These are phyloP conservation scores for Wickerhamiella occidentalis DNA, from an alignment of 805 yeast genomes.

Conservation along the genomic window DNA sequence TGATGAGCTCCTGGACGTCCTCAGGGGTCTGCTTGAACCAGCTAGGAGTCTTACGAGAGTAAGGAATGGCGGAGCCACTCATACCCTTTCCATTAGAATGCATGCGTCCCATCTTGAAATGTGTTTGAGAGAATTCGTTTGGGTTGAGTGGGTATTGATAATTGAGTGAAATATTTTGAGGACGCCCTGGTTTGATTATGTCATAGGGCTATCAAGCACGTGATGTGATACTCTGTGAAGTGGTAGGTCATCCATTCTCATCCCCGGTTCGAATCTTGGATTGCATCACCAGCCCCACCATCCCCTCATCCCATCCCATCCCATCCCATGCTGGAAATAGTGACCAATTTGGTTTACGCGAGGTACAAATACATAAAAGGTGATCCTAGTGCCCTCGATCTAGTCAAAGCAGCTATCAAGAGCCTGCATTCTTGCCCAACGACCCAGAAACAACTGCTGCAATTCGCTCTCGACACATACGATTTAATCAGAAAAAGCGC, in stretches of 20 bases:
- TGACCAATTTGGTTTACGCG: not conserved
- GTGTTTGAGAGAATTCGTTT: slow-evolving; percentile 24
- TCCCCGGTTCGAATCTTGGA: no score
- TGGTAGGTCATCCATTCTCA: no score
- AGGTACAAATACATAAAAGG: not conserved
- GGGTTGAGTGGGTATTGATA: not conserved
- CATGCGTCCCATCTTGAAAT: slow-evolving; percentile 86
- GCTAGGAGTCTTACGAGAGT: slow-evolving; percentile 97
- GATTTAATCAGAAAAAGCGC: slow-evolving; percentile 17
- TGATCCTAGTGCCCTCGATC: slow-evolving; percentile 4
- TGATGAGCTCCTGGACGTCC: slow-evolving; percentile 91
- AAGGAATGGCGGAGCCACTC: slow-evolving; percentile 97
- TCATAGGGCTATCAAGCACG: not conserved
- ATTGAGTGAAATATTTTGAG: not conserved
- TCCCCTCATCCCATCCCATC: no score
- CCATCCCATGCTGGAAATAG: not conserved
- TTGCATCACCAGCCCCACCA: no score
- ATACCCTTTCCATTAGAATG: slow-evolving; percentile 99
- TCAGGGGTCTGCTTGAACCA: slow-evolving; percentile 98
- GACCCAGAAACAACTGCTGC: slow-evolving; percentile 6
- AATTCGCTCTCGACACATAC: slow-evolving; percentile 14
- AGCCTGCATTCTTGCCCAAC: not conserved
- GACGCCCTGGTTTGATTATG: not conserved
- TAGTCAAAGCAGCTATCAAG: not conserved
- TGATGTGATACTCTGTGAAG: no score